phyloP scores from a whole-genome alignment of 164 flowering plant species.

The Litsea cubeba region DNA sequence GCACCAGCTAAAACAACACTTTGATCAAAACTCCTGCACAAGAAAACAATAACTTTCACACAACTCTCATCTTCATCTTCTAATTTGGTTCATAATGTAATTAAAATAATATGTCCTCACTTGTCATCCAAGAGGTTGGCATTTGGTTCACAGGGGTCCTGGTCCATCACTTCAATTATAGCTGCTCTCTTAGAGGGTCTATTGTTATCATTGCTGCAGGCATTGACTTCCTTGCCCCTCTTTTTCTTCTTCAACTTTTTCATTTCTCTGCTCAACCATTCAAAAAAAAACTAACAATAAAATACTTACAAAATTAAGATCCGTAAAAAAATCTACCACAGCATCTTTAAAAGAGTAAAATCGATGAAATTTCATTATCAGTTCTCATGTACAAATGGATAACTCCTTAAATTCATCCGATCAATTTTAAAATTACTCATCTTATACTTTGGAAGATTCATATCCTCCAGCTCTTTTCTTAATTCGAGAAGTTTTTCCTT shows the following conservation, averaged over 20 bases:
- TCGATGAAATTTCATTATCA: neutral
- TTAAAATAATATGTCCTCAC: too few relatives aligned
- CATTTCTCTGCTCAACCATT: neutral
- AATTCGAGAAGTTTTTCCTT: slow-evolving; percentile 9
- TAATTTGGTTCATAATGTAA: too few relatives aligned
- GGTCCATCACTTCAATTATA: too few relatives aligned
- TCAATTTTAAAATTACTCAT: slow-evolving; percentile 1
- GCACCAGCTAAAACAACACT: slow-evolving; percentile 6
- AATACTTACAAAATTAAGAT: neutral
- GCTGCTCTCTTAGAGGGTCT: too few relatives aligned
- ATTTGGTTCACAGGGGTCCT: too few relatives aligned
- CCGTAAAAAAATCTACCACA: neutral
- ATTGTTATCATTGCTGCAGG: too few relatives aligned
- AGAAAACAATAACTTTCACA: neutral
- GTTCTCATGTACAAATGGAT: slow-evolving; percentile 33
- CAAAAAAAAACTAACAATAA: too few relatives aligned
- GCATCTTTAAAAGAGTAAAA: neutral
- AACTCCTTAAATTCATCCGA: slow-evolving; percentile 14
- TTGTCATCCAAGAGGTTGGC: too few relatives aligned
- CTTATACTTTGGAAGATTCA: slow-evolving; percentile 1
- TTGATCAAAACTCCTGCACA: neutral
- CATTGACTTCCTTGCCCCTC: too few relatives aligned
- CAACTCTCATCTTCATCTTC: too few relatives aligned
- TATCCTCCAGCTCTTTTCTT: neutral
- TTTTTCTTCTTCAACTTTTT: too few relatives aligned